Conservation (phyloP, 2,329 filamentous ascomycete species). For the Colletotrichum sp. region DNA sequence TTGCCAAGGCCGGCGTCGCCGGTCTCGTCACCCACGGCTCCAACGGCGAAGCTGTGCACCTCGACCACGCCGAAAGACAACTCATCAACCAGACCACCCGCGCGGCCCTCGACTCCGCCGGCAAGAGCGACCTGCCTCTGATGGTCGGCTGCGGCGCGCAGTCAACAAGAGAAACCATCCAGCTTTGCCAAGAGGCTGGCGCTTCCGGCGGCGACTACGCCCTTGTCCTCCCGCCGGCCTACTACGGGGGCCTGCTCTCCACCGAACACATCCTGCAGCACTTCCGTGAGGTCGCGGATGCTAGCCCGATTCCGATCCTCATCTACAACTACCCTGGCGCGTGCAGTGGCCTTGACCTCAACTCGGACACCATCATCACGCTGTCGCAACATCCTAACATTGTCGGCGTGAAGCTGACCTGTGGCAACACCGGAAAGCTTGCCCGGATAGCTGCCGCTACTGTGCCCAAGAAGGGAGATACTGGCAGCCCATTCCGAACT, state of each 20-base stretch:
- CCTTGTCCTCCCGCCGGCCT: slow-evolving; percentile 66
- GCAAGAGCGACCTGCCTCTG: slow-evolving; percentile 49
- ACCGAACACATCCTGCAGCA: slow-evolving; percentile 60
- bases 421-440: slow-evolving; percentile 69
- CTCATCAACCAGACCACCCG: slow-evolving; percentile 61
- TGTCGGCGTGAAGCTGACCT: slow-evolving; percentile 72
- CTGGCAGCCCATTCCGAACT: slow-evolving; percentile 59
- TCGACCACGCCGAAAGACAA: slow-evolving; percentile 62
- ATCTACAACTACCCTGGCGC: slow-evolving; percentile 76
- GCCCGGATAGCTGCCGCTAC: slow-evolving; percentile 50
- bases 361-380: slow-evolving; percentile 63
- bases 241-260: slow-evolving; percentile 62
- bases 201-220: slow-evolving; percentile 66
- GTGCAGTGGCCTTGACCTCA: slow-evolving; percentile 71
- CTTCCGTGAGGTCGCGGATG: slow-evolving; percentile 59
- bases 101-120: slow-evolving; percentile 42
- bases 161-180: slow-evolving; percentile 67
- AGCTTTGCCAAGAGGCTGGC: slow-evolving; percentile 62
- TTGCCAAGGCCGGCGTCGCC: slow-evolving; percentile 67
- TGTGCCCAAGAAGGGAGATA: slow-evolving; percentile 11
- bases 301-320: slow-evolving; percentile 60
- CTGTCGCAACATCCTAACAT: slow-evolving; percentile 60
- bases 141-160: slow-evolving; percentile 70
- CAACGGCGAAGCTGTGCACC: slow-evolving; percentile 69
- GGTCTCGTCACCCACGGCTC: slow-evolving; percentile 74